Conservation (phyloP, 202 grass and related monocot species). For the Zoysia matrella region DNA sequence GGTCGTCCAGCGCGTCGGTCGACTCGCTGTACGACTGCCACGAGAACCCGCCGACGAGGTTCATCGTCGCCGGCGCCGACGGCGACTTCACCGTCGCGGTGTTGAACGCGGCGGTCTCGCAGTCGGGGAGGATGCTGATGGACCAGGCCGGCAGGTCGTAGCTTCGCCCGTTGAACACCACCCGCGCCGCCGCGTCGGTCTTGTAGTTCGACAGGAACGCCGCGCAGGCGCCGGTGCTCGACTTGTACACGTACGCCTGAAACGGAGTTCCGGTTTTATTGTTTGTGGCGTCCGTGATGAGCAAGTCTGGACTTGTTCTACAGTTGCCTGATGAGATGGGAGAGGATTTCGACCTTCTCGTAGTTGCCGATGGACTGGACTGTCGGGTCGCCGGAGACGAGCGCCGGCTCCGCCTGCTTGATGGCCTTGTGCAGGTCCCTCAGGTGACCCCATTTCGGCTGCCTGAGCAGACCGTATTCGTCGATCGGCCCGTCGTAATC, state of each 20-base stretch:
- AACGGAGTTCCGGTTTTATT: not conserved
- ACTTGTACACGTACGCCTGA: slow-evolving; percentile 86
- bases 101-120: slow-evolving; percentile 53
- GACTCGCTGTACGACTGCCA: slow-evolving; percentile 83
- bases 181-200: slow-evolving; percentile 44
- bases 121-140: slow-evolving; percentile 91
- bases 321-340: not conserved
- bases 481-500: slow-evolving; percentile 97
- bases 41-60: slow-evolving; percentile 51
- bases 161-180: slow-evolving; percentile 64
- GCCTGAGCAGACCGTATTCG: slow-evolving; percentile 83
- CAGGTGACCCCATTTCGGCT: slow-evolving; percentile 96
- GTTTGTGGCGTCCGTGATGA: not conserved
- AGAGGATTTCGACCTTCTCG: slow-evolving; percentile 57
- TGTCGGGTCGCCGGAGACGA: slow-evolving; percentile 69
- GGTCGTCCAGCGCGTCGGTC: slow-evolving; percentile 56
- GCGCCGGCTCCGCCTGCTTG: slow-evolving; percentile 85
- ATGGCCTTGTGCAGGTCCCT: slow-evolving; percentile 93
- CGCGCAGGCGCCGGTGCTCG: slow-evolving; percentile 72
- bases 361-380: slow-evolving; percentile 68
- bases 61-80: slow-evolving; percentile 68
- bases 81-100: slow-evolving; percentile 58
- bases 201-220: slow-evolving; percentile 95
- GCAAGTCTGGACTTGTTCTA: not conserved
- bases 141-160: slow-evolving; percentile 92